Evolutionary conservation across 352 stramenopile species (phyloP), one percentile per base, ranked within the genome.

Genomic region (Albugo candida): DNA sequence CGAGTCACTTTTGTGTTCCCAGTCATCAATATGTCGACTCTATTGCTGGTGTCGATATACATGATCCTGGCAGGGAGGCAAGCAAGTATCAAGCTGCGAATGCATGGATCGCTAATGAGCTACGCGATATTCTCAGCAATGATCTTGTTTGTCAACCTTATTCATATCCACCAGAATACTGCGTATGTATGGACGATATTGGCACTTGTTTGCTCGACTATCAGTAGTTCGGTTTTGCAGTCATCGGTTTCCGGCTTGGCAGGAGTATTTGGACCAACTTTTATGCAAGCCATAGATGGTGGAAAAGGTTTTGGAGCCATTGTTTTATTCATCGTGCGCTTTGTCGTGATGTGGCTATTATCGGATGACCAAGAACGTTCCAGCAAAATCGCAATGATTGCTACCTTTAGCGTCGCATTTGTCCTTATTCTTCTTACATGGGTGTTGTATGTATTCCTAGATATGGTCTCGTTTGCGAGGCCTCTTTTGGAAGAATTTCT

Each of bases 21-120:
- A 2, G 71, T 87, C 20, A 64, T 84, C 55, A 87, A 83, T 56
- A 87, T 87, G 75, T 87, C 75, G 34, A 78, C 75, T 40, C 56
- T 87, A 47, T 56, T 87, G 6, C 59, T 84, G 3, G 76, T 84
- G 48, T 81, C 58, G 41, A 55, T 87, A 5, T 87, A 82, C 55
- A 87, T 87, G 75, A 64, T 87, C 41, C 58, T 87, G 43, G 64
- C 65, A 1, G 75, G 75, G 10, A 66, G 75, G 0, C 70, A 83
- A 47, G 47, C 82, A 49, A 63, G 66, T 24, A 56, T 87, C 27
- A 59, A 79, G 41, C 46, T 48, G 18, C 60, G 75, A 16, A 75
- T 87, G 59, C 56, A 79, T 42, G 58, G 56, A 6, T 76, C 71
- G 2, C 45, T 84, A 38, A 62, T 56, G 14, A 53, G 36, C 18